Base-by-base conservation (phyloP, 805 yeast genomes). In the Saccharomycopsis selenospora region DNA sequence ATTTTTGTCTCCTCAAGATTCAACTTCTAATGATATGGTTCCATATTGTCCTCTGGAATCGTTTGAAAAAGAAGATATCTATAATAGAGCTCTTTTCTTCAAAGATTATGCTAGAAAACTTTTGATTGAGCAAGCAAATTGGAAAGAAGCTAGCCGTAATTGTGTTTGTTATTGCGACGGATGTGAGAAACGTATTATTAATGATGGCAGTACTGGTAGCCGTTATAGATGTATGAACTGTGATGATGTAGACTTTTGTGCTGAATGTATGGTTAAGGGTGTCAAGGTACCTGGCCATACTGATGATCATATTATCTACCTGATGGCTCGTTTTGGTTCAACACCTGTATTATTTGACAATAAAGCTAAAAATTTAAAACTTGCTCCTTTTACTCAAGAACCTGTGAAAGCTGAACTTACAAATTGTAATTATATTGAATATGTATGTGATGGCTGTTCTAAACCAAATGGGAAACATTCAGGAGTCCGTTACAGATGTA, bases 181-280 rank as follows among this genome's bases (percentile, higher is more conserved):
- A 14, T 66, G 70, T 48, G 42, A 18, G 27, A 23, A 5, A 5
- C 3, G 3, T 17, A 24, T 24, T 5, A 7, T 7, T 4, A 17
- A 23, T 5, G 24, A 42, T 20, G 30, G 28, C 14, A 2, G 36
- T 5, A 38, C 18, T 29, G 80, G 80, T 4, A 55, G 60, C 3
- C 68, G 80, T 33, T 74, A 61, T 60, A 67, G 67, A 52, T 76
- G 82, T 55, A 56, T 69, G 40, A 63, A 66, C 20, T 76, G 82
- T 57, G 59, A 62, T 3, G 71, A 76, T 55, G 73, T 64, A 58
- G 79, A 76, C 57, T 61, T 72, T 47, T 76, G 81, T 58, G 59
- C 61, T 14, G 25, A 40, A 1, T 68, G 72, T 50, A 61, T 59
- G 48, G 51, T 43, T 6, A 44, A 36, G 10, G 56, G 56, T 3